Conservation (phyloP, 371 early-diverging fungal species). For the Mortierella sp. region DNA sequence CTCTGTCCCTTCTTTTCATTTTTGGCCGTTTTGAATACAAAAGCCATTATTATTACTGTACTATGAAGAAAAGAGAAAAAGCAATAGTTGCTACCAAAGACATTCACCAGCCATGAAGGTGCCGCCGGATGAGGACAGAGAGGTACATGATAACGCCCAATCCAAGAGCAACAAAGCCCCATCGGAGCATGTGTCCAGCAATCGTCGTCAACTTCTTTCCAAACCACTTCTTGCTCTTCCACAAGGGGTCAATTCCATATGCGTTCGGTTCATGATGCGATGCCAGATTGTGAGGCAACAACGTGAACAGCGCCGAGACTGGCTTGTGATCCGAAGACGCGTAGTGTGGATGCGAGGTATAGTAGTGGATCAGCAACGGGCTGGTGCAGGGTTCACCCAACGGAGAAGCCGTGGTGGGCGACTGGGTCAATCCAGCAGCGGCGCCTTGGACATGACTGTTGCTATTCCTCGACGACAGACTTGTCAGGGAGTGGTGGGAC, state of each 20-base stretch:
- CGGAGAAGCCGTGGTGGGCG: constrained; percentile 14
- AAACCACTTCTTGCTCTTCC: constrained; percentile 45
- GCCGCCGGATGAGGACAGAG: constrained; percentile 30
- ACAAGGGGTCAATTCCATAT: constrained; percentile 52
- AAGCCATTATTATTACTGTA: background rate
- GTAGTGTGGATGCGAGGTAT: constrained; percentile 57
- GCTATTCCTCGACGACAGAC: constrained; percentile 33
- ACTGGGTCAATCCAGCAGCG: constrained; percentile 16
- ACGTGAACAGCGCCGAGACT: constrained; percentile 55
- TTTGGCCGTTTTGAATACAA: constrained; percentile 2
- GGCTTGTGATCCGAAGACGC: constrained; percentile 58
- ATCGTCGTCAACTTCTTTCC: constrained; percentile 56
- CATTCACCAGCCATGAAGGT: constrained; percentile 34
- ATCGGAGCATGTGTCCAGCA: constrained; percentile 41
- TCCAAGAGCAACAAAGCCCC: constrained; percentile 47
- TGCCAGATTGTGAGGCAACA: constrained; percentile 46
- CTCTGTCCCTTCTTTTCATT: background rate
- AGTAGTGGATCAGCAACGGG: constrained; percentile 53
- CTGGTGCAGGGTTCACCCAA: constrained; percentile 15
- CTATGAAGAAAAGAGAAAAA: background rate
- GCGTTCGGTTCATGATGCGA: constrained; percentile 26
- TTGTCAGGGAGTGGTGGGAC: constrained; percentile 16
- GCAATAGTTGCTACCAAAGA: background rate
- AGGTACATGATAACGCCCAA: constrained; percentile 18
- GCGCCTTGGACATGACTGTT: constrained; percentile 14